Base-by-base conservation (phyloP, 176 grass and related monocot species). In the Areca catechu region DNA sequence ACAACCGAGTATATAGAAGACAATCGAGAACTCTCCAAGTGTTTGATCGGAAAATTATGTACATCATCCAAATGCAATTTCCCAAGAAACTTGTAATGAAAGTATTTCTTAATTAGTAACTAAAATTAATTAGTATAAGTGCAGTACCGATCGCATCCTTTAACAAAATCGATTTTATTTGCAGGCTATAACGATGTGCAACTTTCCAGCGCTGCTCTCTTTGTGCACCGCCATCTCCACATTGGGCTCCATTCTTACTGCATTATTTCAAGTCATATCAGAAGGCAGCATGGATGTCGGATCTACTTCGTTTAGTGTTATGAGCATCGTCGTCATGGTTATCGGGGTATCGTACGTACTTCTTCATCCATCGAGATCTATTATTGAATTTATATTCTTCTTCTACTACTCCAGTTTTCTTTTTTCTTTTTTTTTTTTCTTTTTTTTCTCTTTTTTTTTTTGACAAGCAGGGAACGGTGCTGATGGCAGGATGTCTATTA, bases 181-280 rank as follows among this genome's bases (percentile, higher is more conserved):
- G 53, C 55, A 89, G 82, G 82, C 79, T 0, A 63, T 58, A 19
- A 76, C 67, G 24, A 25, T 90, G 60, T 21, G 22, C 5, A 58
- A 47, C 47, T 79, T 86, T 30, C 79, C 78, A 0, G 78, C 75
- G 3, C 87, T 82, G 17, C 20, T 90, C 6, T 85, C 82, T 14
- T 51, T 79, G 69, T 85, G 71, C 49, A 19, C 29, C 9, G 0
- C 67, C 0, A 71, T 71, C 20, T 70, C 67, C 0, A 67, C 53
- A 21, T 79, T 74, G 67, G 82, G 75, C 7, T 74, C 78, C n/a
- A n/a, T 54, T 1, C 66, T 85, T 67, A 82, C 78, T 16, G 78
- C 63, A 17, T 22, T 79, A 10, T 4, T 82, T 20, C 75, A 76
- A 18, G 0, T 79, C 20, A 3, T 67, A 6, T 15, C 76, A 12